Evolutionary conservation across 2,329 filamentous ascomycete genomes (phyloP).

Genomic region (Pseudogymnoascus sp.): DNA sequence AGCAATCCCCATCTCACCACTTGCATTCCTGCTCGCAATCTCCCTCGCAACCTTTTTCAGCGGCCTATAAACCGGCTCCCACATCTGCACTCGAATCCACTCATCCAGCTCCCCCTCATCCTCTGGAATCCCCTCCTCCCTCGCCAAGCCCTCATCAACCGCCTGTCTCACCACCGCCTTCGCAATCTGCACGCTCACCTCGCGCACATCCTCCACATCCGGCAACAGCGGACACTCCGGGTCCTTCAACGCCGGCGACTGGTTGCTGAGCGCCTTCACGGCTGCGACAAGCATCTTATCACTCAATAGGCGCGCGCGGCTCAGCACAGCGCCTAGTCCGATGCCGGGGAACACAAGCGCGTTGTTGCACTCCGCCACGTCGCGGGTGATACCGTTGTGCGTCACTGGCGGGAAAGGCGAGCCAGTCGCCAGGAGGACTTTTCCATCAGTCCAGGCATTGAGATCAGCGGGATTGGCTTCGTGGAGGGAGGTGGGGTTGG

Average conservation of each 20-base stretch:
- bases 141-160: constrained; percentile 58
- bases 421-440: constrained; percentile 72
- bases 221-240: constrained; percentile 61
- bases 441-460: constrained; percentile 68
- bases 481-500: constrained; percentile 76
- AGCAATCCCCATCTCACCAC: constrained; percentile 45
- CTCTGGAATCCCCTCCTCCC: constrained; percentile 55
- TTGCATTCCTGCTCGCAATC: constrained; percentile 48
- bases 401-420: constrained; percentile 72
- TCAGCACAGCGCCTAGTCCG: constrained; percentile 69
- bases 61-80: constrained; percentile 61
- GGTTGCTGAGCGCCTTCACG: constrained; percentile 60
- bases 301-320: constrained; percentile 56
- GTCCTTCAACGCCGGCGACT: constrained; percentile 62
- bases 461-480: constrained; percentile 73
- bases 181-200: constrained; percentile 71
- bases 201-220: constrained; percentile 63
- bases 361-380: constrained; percentile 78
- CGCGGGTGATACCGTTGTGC: constrained; percentile 41
- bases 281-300: constrained; percentile 78
- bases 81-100: constrained; percentile 76
- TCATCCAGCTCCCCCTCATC: constrained; percentile 28
- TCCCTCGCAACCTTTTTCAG: constrained; percentile 47
- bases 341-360: constrained; percentile 79
- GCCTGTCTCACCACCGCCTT: constrained; percentile 65